These are phyloP conservation scores for Telfairia occidentalis DNA, from an alignment of 331 rosid genomes.

Conservation along the genomic window DNA sequence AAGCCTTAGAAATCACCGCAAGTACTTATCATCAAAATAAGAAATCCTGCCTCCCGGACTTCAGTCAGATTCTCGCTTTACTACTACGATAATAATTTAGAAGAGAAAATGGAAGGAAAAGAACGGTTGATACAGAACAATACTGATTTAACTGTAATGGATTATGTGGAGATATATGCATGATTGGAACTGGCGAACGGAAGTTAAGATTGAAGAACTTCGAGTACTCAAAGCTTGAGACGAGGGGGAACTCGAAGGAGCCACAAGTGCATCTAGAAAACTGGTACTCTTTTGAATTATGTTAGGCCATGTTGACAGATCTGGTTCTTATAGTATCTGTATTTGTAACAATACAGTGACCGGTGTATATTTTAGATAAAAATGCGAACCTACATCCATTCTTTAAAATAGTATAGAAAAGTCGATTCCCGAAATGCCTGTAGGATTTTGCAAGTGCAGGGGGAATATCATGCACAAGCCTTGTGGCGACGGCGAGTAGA, in stretches of 20 bases:
- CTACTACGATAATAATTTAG: background rate
- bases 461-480: background rate
- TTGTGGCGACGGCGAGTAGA: background rate
- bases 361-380: background rate
- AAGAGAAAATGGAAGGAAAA: background rate
- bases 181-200: background rate
- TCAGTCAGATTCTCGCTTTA: background rate
- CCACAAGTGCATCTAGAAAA: background rate
- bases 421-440: background rate
- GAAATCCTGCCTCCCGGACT: background rate
- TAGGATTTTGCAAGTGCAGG: background rate
- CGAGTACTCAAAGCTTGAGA: background rate
- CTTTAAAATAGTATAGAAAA: background rate
- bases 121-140: background rate
- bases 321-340: background rate
- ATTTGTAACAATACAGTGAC: background rate
- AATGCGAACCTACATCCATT: background rate
- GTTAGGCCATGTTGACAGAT: background rate
- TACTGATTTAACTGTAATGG: background rate
- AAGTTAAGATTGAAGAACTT: background rate
- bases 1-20: background rate
- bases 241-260: background rate
- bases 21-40: background rate
- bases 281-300: background rate
- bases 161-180: background rate